Percentiles rank a stretch among this genome's conserved stretches.
Conservation (phyloP, 1,284 basidiomycete species). For the Cutaneotrichosporon cavernicola region DNA sequence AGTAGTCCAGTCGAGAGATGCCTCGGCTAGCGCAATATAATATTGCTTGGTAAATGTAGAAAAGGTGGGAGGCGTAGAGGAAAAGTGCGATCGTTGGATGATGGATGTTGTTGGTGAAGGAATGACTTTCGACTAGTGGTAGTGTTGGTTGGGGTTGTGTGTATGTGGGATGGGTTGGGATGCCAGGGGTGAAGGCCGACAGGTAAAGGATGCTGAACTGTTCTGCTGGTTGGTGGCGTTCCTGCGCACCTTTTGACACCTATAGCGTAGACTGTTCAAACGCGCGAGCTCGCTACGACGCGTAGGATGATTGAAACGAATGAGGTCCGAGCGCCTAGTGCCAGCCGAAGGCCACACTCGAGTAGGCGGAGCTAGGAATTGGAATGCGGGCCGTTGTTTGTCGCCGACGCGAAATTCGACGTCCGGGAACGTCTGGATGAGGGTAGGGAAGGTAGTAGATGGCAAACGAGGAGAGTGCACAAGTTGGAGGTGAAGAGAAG, state of each 20-base stretch:
- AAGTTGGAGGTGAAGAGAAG: not conserved
- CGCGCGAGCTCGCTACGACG: not conserved
- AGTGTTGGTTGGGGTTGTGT: not conserved
- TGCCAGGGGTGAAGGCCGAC: not conserved
- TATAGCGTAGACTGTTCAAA: not conserved
- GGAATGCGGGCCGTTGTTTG: not conserved
- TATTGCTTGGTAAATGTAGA: not conserved
- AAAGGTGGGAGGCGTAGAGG: not conserved
- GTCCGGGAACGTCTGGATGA: no score
- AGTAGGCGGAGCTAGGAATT: not conserved
- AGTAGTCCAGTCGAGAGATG: not conserved
- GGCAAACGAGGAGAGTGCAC: not conserved
- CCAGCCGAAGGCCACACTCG: not conserved
- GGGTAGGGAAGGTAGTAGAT: not conserved
- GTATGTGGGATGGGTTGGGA: not conserved
- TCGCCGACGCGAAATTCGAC: not conserved
- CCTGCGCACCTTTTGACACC: not conserved
- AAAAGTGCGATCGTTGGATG: not conserved
- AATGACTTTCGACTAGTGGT: not conserved
- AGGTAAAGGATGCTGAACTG: not conserved
- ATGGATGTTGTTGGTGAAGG: not conserved
- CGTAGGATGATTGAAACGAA: not conserved
- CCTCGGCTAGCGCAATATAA: not conserved
- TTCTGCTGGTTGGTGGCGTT: not conserved
- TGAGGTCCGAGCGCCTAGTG: not conserved